Evolutionary conservation across 345 rosid species (phyloP), one percentile per base, ranked within the genome.

Genomic region (Diplotaxis tenuifolia): DNA sequence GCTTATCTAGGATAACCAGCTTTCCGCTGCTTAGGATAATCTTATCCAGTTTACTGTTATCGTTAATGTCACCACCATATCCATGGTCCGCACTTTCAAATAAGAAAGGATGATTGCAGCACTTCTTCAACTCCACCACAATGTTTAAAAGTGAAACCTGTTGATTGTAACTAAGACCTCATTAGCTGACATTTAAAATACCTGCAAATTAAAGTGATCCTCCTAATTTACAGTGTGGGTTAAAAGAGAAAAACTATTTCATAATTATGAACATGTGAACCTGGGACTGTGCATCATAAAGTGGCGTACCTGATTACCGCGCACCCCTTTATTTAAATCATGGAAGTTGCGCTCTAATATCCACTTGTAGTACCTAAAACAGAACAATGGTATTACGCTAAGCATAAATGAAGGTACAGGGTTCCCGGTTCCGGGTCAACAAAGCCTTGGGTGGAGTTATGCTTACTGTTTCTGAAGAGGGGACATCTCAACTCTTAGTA

Each of bases 51-150:
- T 92, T 96, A 79, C 88, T 84, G 73, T 70, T 83, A 78, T 92
- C 95, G 65, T 88, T 79, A 57, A 78, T 54, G 77, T 82, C 73
- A 81, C 98, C 98, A 61, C 99, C 98, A 82, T 96, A 96, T 73
- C 99, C 99, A 83, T 96, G 97, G 81, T 96, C 99, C 7, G 99
- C 99, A 81, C 98, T 96, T 86, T 96, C 99, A 84, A 96, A 96
- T 75, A 96, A 83, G 84, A 96, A 96, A 29, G 99, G 99, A 70
- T 96, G 99, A 69, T 96, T 96, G 86, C 98, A 96, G 80, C 99
- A 96, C 76, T 96, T 96, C 90, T 96, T 96, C 87, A 96, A 72
- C 84, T 96, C 99, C 64, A 96, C 99, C 64, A 96, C 99, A 59
- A 96, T 96, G 85, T 96, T 96, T 76, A 96, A 74, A 78, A 96